phyloP scores from a whole-genome alignment of 495 filamentous ascomycete species.

The Trypethelium eluteriae region DNA sequence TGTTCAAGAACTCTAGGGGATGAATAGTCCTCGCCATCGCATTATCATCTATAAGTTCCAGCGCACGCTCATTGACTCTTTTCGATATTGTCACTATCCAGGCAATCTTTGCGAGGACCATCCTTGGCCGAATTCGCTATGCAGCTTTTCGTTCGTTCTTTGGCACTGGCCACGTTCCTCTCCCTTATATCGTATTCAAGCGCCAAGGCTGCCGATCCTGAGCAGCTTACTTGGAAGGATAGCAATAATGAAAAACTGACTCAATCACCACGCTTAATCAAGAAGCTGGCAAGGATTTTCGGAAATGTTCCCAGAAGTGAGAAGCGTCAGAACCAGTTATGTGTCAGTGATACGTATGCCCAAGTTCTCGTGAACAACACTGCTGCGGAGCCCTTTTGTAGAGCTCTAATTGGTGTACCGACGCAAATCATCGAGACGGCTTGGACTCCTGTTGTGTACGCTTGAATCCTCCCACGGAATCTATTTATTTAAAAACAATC shows the following conservation, averaged over 20 bases:
- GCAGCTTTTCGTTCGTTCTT: not conserved
- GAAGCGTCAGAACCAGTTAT: constrained; percentile 4
- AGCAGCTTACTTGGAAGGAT: not conserved
- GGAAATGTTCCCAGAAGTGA: not conserved
- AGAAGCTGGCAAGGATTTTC: not conserved
- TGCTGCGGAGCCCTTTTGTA: not conserved
- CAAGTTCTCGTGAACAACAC: not conserved
- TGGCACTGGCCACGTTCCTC: not conserved
- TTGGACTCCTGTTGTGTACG: constrained; percentile 5
- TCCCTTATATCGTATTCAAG: not conserved
- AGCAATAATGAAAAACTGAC: not conserved
- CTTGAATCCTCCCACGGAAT: not conserved
- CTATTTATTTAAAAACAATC: not conserved
- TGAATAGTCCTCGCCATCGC: not conserved
- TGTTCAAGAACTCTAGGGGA: not conserved
- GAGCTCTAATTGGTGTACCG: constrained; percentile 6
- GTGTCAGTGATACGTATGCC: not conserved
- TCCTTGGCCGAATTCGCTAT: not conserved
- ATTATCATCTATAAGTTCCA: not conserved
- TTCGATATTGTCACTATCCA: not conserved
- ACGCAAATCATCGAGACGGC: not conserved
- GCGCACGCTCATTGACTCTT: not conserved
- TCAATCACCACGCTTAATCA: not conserved
- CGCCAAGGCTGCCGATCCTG: not conserved
- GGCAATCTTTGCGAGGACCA: not conserved